Percentiles rank a stretch among this genome's conserved stretches.
Evolutionary conservation across 345 rosid genomes (phyloP).

Genomic region (Combretum micranthum): DNA sequence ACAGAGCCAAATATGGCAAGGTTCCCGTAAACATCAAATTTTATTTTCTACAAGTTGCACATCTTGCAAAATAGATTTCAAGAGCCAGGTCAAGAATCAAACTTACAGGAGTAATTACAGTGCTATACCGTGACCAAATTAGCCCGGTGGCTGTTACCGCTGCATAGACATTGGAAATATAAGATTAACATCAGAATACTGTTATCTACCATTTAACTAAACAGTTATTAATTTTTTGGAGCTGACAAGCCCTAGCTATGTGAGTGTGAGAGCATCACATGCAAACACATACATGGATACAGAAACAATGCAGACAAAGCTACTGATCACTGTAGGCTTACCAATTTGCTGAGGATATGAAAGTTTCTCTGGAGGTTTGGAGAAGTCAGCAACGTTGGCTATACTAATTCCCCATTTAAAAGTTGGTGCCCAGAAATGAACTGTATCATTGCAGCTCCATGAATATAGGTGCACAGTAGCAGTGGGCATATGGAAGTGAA

Average conservation of each 20-base stretch:
- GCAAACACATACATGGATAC: background rate
- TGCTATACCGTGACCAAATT: constrained; percentile 78
- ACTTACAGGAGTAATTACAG: constrained; percentile 82
- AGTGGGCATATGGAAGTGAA: too few species aligned
- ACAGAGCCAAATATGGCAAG: too few species aligned
- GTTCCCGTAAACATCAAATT: too few species aligned
- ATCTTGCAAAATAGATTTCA: background rate
- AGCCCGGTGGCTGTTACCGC: constrained; percentile 78
- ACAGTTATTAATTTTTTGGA: too few species aligned
- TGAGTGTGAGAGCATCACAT: background rate
- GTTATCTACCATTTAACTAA: too few species aligned
- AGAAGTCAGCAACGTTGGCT: constrained; percentile 81
- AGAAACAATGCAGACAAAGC: background rate
- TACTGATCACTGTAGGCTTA: constrained; percentile 8
- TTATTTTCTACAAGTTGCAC: background rate
- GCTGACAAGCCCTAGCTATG: background rate
- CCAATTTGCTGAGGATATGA: constrained; percentile 90
- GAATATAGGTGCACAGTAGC: background rate
- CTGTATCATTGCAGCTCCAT: constrained; percentile 27
- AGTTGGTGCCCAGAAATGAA: constrained; percentile 96
- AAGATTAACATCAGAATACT: constrained; percentile 10
- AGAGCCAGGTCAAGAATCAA: background rate
- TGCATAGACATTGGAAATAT: constrained; percentile 19
- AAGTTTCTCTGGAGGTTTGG: constrained; percentile 80
- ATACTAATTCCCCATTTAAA: constrained; percentile 94